Evolutionary conservation across 805 yeast genomes (phyloP).

Genomic region (Ogataea allantospora): DNA sequence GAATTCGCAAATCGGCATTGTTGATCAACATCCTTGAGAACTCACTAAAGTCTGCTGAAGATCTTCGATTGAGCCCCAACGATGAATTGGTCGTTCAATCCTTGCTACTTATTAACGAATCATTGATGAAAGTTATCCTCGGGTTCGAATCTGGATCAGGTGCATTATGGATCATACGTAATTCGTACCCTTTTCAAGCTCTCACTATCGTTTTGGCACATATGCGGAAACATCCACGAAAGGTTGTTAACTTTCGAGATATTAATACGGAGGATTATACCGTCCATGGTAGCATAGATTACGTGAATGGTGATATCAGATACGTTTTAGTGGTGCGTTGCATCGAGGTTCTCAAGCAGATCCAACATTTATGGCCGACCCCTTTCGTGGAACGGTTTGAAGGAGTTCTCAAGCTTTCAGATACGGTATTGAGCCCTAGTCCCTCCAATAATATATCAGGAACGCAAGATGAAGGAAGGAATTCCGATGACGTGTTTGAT

Average conservation of each 20-base stretch:
- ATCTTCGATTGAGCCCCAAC: conserved; percentile 7
- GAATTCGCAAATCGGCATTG: conserved; percentile 21
- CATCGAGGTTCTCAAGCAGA: conserved; percentile 5
- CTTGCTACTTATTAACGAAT: conserved; percentile 24
- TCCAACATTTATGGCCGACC: conserved; percentile 19
- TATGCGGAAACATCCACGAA: conserved; percentile 15
- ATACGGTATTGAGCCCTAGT: neutral
- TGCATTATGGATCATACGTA: conserved; percentile 23
- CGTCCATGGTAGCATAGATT: conserved; percentile 11
- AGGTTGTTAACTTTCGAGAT: conserved; percentile 12
- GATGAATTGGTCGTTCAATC: conserved; percentile 22
- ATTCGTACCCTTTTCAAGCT: conserved; percentile 27
- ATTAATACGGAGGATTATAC: conserved; percentile 16
- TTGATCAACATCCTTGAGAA: conserved; percentile 16
- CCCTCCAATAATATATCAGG: neutral
- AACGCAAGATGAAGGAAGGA: neutral
- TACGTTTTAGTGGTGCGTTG: conserved; percentile 13
- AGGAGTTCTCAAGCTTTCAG: conserved; percentile 13
- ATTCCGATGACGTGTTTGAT: neutral
- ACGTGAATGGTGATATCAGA: conserved; percentile 17
- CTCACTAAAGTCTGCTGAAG: conserved; percentile 7
- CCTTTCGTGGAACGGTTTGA: conserved; percentile 17
- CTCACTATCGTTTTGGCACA: conserved; percentile 24
- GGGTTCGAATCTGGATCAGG: conserved; percentile 13
- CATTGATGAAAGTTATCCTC: conserved; percentile 19